phyloP scores from a whole-genome alignment of 371 early-diverging fungal genomes.

The Capillidium rhysosporum region DNA sequence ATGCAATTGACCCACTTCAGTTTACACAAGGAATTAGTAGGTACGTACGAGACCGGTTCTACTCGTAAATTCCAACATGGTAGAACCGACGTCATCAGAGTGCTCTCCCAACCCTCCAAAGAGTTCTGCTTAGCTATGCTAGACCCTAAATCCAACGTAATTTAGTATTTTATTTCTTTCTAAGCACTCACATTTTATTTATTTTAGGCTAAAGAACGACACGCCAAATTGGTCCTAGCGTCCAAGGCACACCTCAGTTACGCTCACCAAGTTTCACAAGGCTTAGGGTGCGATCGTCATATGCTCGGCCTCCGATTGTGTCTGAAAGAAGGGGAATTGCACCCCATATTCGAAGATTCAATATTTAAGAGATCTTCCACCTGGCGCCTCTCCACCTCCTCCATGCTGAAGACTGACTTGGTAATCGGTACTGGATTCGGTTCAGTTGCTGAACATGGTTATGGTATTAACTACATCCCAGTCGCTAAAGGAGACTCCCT shows the following conservation, averaged over 20 bases:
- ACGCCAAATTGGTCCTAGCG: conserved; percentile 35
- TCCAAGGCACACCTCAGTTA: conserved; percentile 37
- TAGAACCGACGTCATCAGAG: conserved; percentile 71
- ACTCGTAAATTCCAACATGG: conserved; percentile 62
- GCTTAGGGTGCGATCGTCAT: conserved; percentile 69
- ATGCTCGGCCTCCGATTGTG: conserved; percentile 50
- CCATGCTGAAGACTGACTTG: conserved; percentile 43
- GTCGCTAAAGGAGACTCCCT: conserved; percentile 36
- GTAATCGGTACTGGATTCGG: conserved; percentile 58
- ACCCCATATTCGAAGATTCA: conserved; percentile 55
- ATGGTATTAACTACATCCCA: conserved; percentile 64
- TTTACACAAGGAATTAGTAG: conserved; percentile 29
- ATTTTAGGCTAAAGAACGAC: conserved; percentile 28
- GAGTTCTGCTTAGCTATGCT: conserved; percentile 47
- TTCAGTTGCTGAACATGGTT: conserved; percentile 50
- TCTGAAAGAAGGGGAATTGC: conserved; percentile 18
- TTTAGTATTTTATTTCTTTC: neutral
- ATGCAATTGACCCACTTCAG: conserved; percentile 67
- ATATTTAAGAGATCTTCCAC: conserved; percentile 31
- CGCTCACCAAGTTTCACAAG: conserved; percentile 39
- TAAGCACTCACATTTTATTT: neutral
- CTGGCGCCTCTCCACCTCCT: conserved; percentile 59
- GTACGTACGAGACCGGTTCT: conserved; percentile 69
- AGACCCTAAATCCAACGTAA: conserved; percentile 15
- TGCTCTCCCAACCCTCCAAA: conserved; percentile 35